Evolutionary conservation across 257 asterid species (phyloP).

Genomic region (Phtheirospermum japonicum): DNA sequence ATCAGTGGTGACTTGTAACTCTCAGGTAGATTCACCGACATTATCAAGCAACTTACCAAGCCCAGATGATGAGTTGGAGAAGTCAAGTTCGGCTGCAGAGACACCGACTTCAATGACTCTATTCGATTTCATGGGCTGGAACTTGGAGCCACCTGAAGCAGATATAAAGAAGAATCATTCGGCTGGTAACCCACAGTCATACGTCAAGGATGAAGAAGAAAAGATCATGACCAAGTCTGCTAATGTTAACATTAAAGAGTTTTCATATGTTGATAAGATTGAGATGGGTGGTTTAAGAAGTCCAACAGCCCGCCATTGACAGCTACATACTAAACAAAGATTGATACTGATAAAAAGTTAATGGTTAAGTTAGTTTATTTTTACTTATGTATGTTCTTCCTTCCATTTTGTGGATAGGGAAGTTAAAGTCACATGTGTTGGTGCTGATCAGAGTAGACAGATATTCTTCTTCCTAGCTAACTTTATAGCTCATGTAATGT

Average conservation of each 20-base stretch:
- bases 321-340: neutral
- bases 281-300: conserved; percentile 52
- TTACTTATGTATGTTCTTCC: neutral
- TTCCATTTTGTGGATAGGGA: neutral
- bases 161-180: conserved; percentile 30
- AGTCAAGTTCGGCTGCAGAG: conserved; percentile 37
- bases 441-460: too few species aligned
- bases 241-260: conserved; percentile 19
- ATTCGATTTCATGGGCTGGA: conserved; percentile 80
- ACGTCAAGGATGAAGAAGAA: conserved; percentile 36
- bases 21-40: conserved; percentile 30
- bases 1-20: conserved; percentile 29
- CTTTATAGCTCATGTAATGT: too few species aligned
- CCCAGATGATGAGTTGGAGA: conserved; percentile 40
- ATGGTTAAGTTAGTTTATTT: neutral
- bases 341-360: neutral
- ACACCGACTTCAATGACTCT: conserved; percentile 60
- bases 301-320: conserved; percentile 67
- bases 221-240: conserved; percentile 29
- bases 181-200: conserved; percentile 26
- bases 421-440: neutral
- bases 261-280: conserved; percentile 53
- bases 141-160: conserved; percentile 33
- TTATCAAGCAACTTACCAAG: conserved; percentile 32
- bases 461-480: too few species aligned